phyloP scores from a whole-genome alignment of 495 filamentous ascomycete genomes.

The Lasiosphaeris hirsuta region DNA sequence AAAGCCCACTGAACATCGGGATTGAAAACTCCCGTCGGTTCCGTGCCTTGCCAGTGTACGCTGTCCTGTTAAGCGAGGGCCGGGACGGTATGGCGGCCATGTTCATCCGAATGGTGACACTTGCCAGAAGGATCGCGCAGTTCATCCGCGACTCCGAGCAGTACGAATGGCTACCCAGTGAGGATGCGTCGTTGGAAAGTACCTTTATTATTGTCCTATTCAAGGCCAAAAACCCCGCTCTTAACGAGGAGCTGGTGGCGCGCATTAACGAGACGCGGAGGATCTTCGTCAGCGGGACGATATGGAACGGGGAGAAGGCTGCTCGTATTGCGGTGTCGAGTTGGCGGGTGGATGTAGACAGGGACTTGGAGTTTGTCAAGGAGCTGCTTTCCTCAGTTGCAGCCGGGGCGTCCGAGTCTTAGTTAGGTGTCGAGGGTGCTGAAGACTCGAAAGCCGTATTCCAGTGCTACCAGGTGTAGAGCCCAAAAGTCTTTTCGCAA shows the following conservation, averaged over 20 bases:
- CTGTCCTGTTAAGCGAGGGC: conserved; percentile 74
- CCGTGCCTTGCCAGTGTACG: conserved; percentile 83
- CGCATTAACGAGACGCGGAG: conserved; percentile 70
- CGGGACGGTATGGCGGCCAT: conserved; percentile 65
- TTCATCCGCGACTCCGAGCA: conserved; percentile 53
- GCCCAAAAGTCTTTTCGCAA: neutral
- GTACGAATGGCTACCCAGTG: conserved; percentile 66
- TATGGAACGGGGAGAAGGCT: conserved; percentile 69
- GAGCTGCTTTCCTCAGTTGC: conserved; percentile 41
- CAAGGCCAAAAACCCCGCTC: conserved; percentile 60
- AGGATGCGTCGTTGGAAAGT: conserved; percentile 21
- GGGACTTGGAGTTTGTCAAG: conserved; percentile 52
- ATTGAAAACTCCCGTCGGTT: conserved; percentile 91
- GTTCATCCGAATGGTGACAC: conserved; percentile 64
- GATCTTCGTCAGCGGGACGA: conserved; percentile 81
- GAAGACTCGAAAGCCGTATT: neutral
- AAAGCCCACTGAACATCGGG: conserved; percentile 81
- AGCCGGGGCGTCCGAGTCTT: neutral
- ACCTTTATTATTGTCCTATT: conserved; percentile 81
- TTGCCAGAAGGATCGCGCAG: conserved; percentile 64
- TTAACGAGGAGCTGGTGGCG: conserved; percentile 63
- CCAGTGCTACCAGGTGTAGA: neutral
- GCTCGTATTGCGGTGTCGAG: conserved; percentile 79
- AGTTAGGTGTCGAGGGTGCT: neutral
- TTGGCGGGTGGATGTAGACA: conserved; percentile 64